Evolutionary conservation across 2,329 filamentous ascomycete species (phyloP).

Genomic region (Ophiostoma tasmaniense): DNA sequence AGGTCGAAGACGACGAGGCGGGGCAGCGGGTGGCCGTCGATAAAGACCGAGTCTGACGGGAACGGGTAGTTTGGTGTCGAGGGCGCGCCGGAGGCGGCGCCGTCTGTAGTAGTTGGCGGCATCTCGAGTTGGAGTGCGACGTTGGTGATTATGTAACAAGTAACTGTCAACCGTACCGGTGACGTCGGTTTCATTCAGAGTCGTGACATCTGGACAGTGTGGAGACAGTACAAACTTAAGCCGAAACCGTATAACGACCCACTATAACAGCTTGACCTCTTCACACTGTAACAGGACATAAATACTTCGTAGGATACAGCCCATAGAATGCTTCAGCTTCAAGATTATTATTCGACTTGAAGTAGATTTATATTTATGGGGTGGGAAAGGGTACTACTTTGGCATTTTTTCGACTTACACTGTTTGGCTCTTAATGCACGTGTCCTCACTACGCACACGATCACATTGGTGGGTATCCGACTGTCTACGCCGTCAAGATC

Average conservation of each 20-base stretch:
- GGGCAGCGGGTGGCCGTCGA: constrained; percentile 60
- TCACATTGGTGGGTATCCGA: no score
- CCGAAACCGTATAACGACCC: background rate
- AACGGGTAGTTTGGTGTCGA: constrained; percentile 1
- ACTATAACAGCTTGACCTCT: background rate
- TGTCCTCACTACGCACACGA: no score
- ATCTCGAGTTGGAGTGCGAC: background rate
- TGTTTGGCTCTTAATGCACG: no score
- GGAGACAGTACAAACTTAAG: background rate
- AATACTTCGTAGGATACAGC: no score
- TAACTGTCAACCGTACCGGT: background rate
- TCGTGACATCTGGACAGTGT: background rate
- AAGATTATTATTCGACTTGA: no score
- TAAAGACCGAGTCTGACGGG: constrained; percentile 10
- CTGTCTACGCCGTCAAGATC: no score
- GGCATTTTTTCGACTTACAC: no score
- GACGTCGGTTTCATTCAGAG: background rate
- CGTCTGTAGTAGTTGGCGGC: background rate
- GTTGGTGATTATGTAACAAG: background rate
- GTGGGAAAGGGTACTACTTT: no score
- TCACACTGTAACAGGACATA: background rate
- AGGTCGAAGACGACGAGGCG: constrained; percentile 87
- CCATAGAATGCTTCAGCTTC: no score
- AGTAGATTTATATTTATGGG: no score
- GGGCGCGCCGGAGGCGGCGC: background rate